Evolutionary conservation across 345 rosid genomes (phyloP).

Genomic region (Citrus sinensis): DVS_A1.0 CM039167.1:9663001-9663500

Average conservation of each 20-base stretch:
- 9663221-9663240: neutral
- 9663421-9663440: neutral
- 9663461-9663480: slow-evolving; percentile 23
- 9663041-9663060: too few species aligned
- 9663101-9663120: too few species aligned
- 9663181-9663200: neutral
- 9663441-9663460: neutral
- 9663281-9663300: too few species aligned
- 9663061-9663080: too few species aligned
- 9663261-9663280: neutral
- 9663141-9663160: too few species aligned
- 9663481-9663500: slow-evolving; percentile 22
- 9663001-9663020: too few species aligned
- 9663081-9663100: too few species aligned
- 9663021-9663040: too few species aligned
- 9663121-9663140: too few species aligned
- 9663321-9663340: neutral
- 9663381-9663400: neutral
- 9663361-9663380: neutral
- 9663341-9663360: neutral
- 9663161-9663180: neutral
- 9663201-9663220: neutral
- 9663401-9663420: neutral
- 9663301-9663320: neutral
- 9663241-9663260: neutral